Base-by-base conservation (phyloP, 2,329 filamentous ascomycete genomes). In the Fusarium burgessii region DNA sequence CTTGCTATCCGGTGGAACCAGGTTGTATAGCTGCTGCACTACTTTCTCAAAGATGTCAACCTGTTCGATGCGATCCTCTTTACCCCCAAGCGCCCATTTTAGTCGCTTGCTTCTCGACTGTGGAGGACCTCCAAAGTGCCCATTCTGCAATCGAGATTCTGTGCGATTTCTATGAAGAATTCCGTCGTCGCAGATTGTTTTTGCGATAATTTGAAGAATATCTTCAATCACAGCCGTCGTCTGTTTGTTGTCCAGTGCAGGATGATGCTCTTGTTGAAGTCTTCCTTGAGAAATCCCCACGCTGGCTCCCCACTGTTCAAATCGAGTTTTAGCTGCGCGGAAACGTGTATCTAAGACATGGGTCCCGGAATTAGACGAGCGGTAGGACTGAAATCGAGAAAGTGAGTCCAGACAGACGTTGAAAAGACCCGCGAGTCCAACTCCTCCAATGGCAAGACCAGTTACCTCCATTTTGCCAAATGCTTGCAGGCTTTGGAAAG, bases 361-460 rank as follows among this genome's bases (percentile, higher is more conserved):
- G 7, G 62, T 60, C 5, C 78, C 77, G 1, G 15, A 3, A 1
- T 35, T 54, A 2, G 72, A 75, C 0, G 58, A 32, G 2, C 52
- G 62, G 13, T 77, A 78, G 0, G 51, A 15, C 12, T 75, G 47
- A 4, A 76, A 40, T 7, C 41, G 61, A 0, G 73, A 61, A 0
- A 74, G 25, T 5, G 63, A 71, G 2, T 78, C 72, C 5, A 77
- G n/a, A 15, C 72, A 77, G 0, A 66, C 27, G 42, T 62, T 72
- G 35, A 76, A 76, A 0, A 78, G 20, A 1, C 60, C 60, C 4
- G 60, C 60, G 3, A 62, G 63, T 9, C 74, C 70, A 6, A 58
- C 14, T 3, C 64, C 33, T 11, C 62, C 62, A 38, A 65, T 20
- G 0, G 40, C 43, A 1, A 65, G 38, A 3, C 62, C 62, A 2